A percentile compares a stretch with the other conserved stretches of the same genome.
Evolutionary conservation across 495 filamentous ascomycete genomes (phyloP).

Genomic region (Hypoxylon trugodes): DNA sequence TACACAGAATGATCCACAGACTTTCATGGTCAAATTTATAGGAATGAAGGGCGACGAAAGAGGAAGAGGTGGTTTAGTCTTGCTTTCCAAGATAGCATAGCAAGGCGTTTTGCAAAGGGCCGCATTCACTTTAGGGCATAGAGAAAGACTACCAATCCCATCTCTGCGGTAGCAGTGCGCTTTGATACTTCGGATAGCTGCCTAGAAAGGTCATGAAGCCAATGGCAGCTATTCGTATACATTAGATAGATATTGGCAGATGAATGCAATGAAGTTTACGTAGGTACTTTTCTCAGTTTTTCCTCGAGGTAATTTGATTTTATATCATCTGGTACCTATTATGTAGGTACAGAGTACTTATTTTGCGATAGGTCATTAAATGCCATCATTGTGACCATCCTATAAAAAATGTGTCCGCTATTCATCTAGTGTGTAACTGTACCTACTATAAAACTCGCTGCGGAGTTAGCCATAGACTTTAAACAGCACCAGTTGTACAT

Average conservation of each 20-base stretch:
- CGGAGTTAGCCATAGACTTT: background rate
- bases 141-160: background rate
- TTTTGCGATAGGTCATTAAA: too few relatives aligned
- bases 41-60: too few relatives aligned
- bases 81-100: constrained; percentile 17
- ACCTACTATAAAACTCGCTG: too few relatives aligned
- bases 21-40: too few relatives aligned
- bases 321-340: too few relatives aligned
- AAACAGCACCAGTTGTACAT: background rate
- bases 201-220: too few relatives aligned
- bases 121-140: constrained; percentile 17
- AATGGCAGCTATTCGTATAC: background rate
- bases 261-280: constrained; percentile 22
- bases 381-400: background rate
- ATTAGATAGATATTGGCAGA: constrained; percentile 17
- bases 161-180: constrained; percentile 13
- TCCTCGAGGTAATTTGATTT: too few relatives aligned
- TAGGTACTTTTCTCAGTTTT: too few relatives aligned
- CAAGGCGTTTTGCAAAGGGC: constrained; percentile 28
- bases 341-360: too few relatives aligned
- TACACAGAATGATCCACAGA: too few relatives aligned
- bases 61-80: constrained; percentile 1
- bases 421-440: too few relatives aligned
- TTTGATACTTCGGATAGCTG: background rate
- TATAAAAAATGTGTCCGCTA: background rate